These are phyloP conservation scores for Fusarium sp. DNA, from an alignment of 2,329 filamentous ascomycete species.

Conservation along the genomic window DNA sequence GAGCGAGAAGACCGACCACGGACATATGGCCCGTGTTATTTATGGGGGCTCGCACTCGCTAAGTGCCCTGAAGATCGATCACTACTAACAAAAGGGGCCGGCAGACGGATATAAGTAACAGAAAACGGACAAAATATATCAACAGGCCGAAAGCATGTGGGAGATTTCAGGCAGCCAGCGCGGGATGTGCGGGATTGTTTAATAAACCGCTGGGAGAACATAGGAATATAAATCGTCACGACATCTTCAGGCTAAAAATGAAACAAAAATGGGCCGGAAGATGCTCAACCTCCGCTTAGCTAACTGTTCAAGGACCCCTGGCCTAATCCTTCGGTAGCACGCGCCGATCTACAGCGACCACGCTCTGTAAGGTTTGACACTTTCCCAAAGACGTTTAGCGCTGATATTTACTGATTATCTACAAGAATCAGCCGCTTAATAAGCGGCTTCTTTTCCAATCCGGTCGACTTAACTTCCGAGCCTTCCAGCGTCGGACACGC, in stretches of 20 bases:
- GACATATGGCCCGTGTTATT: too few species aligned
- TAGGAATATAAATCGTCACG: not conserved
- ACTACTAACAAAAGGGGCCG: too few species aligned
- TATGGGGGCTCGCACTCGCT: too few species aligned
- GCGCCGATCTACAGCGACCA: too few species aligned
- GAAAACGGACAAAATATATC: too few species aligned
- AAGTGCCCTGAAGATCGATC: too few species aligned
- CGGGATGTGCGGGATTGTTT: too few species aligned
- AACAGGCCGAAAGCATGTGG: too few species aligned
- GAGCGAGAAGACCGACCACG: too few species aligned
- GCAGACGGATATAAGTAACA: too few species aligned
- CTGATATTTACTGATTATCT: not conserved
- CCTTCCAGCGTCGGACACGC: constrained; percentile 4
- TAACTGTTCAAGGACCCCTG: not conserved
- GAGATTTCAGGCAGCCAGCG: too few species aligned
- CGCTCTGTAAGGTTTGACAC: not conserved
- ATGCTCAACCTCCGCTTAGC: constrained; percentile 15
- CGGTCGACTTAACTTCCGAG: constrained; percentile 9
- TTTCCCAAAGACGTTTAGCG: constrained; percentile 3
- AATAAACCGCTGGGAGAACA: not conserved
- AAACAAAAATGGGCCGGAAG: constrained; percentile 20
- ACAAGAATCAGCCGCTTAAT: constrained; percentile 20
- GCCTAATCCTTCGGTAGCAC: too few species aligned
- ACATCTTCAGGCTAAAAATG: not conserved
- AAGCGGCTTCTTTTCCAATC: constrained; percentile 20